These are phyloP conservation scores for Aspergillus vadensis DNA, from an alignment of 2,329 filamentous ascomycete species.

Conservation along the genomic window DNA sequence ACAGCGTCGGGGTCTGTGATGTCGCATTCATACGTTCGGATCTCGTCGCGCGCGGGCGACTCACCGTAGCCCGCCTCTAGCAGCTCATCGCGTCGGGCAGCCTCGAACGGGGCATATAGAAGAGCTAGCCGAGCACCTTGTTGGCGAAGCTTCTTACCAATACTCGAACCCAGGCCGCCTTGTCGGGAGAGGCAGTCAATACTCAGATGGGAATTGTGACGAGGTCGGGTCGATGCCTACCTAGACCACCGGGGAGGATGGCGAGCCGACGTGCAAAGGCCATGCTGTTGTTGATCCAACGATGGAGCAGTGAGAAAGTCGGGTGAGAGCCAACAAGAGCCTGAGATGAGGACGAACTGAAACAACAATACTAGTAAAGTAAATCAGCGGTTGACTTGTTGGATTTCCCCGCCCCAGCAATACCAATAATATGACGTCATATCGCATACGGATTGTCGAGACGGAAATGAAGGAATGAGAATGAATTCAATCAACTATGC, in stretches of 20 bases:
- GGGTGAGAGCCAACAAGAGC: not conserved
- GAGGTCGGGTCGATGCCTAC: conserved; percentile 26
- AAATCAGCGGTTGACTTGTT: no score
- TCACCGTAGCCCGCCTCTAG: conserved; percentile 41
- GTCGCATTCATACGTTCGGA: conserved; percentile 48
- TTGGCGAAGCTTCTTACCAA: conserved; percentile 44
- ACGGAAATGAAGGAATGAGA: no score
- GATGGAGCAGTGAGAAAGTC: not conserved
- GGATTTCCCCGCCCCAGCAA: no score
- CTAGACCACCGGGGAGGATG: conserved; percentile 48
- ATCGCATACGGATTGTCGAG: no score
- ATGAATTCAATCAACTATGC: no score
- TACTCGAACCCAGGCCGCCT: conserved; percentile 48
- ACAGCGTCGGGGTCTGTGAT: conserved; percentile 53
- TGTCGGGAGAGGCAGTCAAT: not conserved
- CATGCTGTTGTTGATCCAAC: conserved; percentile 24
- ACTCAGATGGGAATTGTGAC: not conserved
- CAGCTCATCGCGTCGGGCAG: conserved; percentile 37
- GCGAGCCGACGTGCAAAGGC: conserved; percentile 44
- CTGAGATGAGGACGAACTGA: no score
- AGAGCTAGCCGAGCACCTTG: conserved; percentile 49
- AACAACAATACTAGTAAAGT: no score
- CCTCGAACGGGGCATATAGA: conserved; percentile 52
- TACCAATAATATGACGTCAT: no score
- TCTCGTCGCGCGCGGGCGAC: conserved; percentile 19